Evolutionary conservation across 768 basidiomycete genomes (phyloP).

Genomic region (Boletus coccyginus): DNA sequence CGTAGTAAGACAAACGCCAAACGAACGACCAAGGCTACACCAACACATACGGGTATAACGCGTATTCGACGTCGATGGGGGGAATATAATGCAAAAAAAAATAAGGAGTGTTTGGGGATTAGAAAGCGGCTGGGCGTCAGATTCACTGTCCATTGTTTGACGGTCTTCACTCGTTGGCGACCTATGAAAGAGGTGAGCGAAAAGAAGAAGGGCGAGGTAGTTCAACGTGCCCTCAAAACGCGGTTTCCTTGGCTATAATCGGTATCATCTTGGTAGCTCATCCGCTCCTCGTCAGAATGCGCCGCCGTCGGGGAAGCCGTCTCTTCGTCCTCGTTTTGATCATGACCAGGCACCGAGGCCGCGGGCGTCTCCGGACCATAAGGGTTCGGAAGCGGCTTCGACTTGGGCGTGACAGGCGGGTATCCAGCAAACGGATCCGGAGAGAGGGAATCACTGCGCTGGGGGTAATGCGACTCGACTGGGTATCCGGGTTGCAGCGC

Average conservation of each 20-base stretch:
- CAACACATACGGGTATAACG: conserved; percentile 1
- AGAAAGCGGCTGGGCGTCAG: neutral
- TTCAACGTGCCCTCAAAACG: conserved; percentile 26
- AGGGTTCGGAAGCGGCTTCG: conserved; percentile 22
- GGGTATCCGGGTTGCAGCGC: conserved; percentile 26
- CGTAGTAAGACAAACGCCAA: neutral
- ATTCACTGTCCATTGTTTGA: neutral
- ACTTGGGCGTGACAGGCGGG: conserved; percentile 6
- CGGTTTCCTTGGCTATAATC: conserved; percentile 30
- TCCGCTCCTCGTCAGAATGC: conserved; percentile 20
- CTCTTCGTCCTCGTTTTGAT: conserved; percentile 12
- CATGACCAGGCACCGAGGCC: conserved; percentile 9
- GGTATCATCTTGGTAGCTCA: conserved; percentile 30
- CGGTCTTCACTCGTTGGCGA: conserved; percentile 17
- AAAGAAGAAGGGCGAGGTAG: neutral
- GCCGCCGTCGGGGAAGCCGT: conserved; percentile 2
- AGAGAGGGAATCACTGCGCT: conserved; percentile 16
- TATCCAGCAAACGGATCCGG: conserved; percentile 32
- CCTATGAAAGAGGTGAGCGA: conserved; percentile 4
- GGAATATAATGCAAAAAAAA: neutral
- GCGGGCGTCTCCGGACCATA: conserved; percentile 4
- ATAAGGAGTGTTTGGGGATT: neutral
- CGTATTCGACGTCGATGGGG: neutral
- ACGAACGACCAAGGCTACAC: conserved; percentile 4
- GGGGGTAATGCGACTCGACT: conserved; percentile 25